Base-by-base conservation (phyloP, 2,329 filamentous ascomycete species). In the Leptographium wingfieldii region DNA sequence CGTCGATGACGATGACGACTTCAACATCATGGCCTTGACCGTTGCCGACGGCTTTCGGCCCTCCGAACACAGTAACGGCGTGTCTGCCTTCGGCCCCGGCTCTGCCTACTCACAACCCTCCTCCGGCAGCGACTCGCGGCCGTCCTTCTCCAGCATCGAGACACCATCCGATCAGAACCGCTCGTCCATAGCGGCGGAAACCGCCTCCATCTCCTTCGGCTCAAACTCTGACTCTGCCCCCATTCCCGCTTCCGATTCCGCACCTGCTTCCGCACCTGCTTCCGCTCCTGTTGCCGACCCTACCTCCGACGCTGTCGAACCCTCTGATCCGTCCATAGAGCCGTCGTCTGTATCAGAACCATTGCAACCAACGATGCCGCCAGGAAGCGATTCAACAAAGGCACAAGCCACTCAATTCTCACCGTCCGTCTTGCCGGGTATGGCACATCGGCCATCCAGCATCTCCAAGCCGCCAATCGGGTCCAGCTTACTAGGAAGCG, bases 381-480 rank as follows among this genome's bases (percentile, higher is more conserved):
- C 33, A 25, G 33, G 38, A 54, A 19, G 16, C 49, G 49, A 52
- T 19, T 19, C 49, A 46, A 2, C 16, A 16, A 19, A 46, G 16
- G 43, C 56, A 49, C 43, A 27, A 22, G 1, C 56, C 11, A 16
- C 56, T 35, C 40, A n/a, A 22, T 35, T 9, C 33, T 7, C 56
- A 35, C 22, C 12, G 5, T 9, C 33, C 27, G 35, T 12, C 10
- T 2, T 40, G 7, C 38, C 25, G 11, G 59, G 48, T 9, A 57
- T 54, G 19, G 12, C 14, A 3, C 33, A 33, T 33, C 59, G 69
- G 76, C 67, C 67, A 16, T 81, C 80, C 3, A 85, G 82, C 68
- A 78, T 78, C 55, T 73, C 78, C 16, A 85, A 85, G 63, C 73
- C 77, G n/a, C 74, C 73, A 27, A 11, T 55, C 12, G 58, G 35